Percentiles rank a stretch among this genome's conserved stretches.
Evolutionary conservation across 495 filamentous ascomycete species (phyloP).

Genomic region (Parachaetomium inaequale): DNA sequence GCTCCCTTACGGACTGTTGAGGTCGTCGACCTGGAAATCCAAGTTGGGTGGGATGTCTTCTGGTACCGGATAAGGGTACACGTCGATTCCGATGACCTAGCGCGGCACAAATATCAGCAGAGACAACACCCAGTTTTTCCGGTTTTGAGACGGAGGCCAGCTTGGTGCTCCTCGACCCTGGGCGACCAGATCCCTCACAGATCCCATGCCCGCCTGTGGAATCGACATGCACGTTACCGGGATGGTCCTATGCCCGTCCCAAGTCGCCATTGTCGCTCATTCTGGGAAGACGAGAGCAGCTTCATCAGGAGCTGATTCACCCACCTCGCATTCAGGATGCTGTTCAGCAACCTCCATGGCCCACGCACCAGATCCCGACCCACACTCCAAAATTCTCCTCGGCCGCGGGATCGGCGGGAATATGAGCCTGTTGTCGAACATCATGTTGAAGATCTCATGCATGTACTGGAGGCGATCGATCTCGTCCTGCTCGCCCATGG

Average conservation of each 20-base stretch:
- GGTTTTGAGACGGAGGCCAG: neutral
- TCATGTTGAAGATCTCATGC: slow-evolving; percentile 63
- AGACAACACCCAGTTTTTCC: neutral
- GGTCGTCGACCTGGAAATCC: slow-evolving; percentile 73
- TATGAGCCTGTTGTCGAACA: slow-evolving; percentile 74
- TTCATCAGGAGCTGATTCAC: slow-evolving; percentile 26
- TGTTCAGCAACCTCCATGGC: slow-evolving; percentile 51
- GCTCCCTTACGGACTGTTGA: slow-evolving; percentile 59
- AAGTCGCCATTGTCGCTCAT: no score
- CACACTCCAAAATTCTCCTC: slow-evolving; percentile 70
- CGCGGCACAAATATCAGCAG: neutral
- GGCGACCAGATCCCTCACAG: neutral
- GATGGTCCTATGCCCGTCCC: neutral
- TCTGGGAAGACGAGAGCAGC: neutral
- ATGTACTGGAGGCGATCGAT: slow-evolving; percentile 68
- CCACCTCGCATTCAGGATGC: slow-evolving; percentile 71
- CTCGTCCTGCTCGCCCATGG: slow-evolving; percentile 61
- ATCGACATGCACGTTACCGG: neutral
- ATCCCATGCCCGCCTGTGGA: neutral
- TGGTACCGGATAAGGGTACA: slow-evolving; percentile 69
- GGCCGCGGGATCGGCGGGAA: slow-evolving; percentile 69
- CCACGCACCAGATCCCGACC: slow-evolving; percentile 62
- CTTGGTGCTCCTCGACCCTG: neutral
- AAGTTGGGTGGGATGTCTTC: slow-evolving; percentile 66
- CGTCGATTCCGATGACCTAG: slow-evolving; percentile 79